These are phyloP conservation scores for Diospyros lotus DNA, from an alignment of 148 eudicot species.

Conservation along the genomic window DNA sequence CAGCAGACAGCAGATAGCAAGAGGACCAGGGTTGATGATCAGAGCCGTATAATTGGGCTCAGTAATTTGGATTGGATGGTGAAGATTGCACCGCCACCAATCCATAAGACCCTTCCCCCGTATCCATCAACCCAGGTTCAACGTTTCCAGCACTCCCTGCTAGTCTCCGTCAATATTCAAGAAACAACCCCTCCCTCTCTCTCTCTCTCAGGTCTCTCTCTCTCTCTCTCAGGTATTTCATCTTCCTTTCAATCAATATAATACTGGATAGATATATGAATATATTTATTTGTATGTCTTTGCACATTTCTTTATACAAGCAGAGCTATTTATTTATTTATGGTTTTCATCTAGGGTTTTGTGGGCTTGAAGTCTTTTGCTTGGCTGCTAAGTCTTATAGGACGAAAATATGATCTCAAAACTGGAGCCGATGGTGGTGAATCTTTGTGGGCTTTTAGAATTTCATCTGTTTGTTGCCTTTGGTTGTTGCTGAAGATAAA, in stretches of 20 bases:
- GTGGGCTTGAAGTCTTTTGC: constrained; percentile 5
- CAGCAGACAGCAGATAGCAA: too few relatives aligned
- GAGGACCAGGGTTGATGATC: too few relatives aligned
- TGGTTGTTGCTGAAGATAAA: background rate
- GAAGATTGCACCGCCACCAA: too few relatives aligned
- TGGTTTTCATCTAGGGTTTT: constrained; percentile 13
- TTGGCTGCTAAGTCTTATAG: background rate
- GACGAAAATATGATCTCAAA: background rate
- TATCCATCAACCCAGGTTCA: too few relatives aligned
- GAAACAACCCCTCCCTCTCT: background rate
- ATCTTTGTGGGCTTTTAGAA: background rate
- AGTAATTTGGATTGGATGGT: too few relatives aligned
- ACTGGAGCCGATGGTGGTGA: background rate
- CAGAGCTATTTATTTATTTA: background rate
- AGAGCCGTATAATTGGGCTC: too few relatives aligned
- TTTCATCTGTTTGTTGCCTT: constrained; percentile 1
- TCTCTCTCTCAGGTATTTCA: constrained; percentile 27
- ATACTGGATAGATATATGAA: background rate
- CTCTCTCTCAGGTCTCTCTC: constrained; percentile 13
- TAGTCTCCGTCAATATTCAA: too few relatives aligned
- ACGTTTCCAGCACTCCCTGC: too few relatives aligned
- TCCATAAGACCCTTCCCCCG: too few relatives aligned
- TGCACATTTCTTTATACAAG: background rate
- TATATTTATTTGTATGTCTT: background rate
- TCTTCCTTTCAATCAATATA: background rate